A percentile compares a stretch with the other conserved stretches of the same genome.
Evolutionary conservation across 805 yeast species (phyloP).

Genomic region (Saccharomycopsis capsularis): DNA sequence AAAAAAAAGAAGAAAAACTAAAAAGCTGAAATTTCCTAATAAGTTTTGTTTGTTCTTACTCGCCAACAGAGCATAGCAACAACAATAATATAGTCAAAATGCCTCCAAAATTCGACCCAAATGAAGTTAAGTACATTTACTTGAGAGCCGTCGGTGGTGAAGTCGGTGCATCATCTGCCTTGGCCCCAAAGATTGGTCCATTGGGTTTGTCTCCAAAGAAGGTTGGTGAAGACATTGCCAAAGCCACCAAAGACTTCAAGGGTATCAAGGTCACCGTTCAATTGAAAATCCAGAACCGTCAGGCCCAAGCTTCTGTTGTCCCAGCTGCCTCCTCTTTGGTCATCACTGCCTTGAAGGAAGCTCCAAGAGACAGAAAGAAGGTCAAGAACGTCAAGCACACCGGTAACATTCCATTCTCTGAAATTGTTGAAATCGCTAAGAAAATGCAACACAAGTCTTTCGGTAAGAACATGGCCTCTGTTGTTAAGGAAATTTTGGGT

Average conservation of each 20-base stretch:
- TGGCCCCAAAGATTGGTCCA: conserved; percentile 99
- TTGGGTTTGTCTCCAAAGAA: conserved; percentile 99
- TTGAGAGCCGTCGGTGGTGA: conserved; percentile 99
- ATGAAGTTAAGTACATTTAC: conserved; percentile 96
- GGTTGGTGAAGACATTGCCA: conserved; percentile 99
- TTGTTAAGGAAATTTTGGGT: conserved; percentile 97
- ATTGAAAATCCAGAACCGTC: conserved; percentile 99
- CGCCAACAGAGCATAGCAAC: too few relatives aligned
- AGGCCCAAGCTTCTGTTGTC: conserved; percentile 96
- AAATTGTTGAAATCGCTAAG: conserved; percentile 95
- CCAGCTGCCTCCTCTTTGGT: conserved; percentile 99
- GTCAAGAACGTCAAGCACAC: conserved; percentile 99
- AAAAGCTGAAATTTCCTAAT: too few relatives aligned
- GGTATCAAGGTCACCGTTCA: conserved; percentile 99
- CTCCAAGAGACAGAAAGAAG: conserved; percentile 99
- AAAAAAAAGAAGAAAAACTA: too few relatives aligned
- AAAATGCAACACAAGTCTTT: conserved; percentile 95
- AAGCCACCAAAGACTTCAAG: conserved; percentile 98
- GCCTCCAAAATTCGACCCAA: conserved; percentile 99
- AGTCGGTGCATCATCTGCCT: conserved; percentile 99
- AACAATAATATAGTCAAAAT: too few relatives aligned
- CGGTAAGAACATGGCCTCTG: conserved; percentile 96
- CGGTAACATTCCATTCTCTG: conserved; percentile 97
- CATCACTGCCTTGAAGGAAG: conserved; percentile 98
- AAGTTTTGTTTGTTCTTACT: too few relatives aligned